phyloP scores from a whole-genome alignment of 495 filamentous ascomycete genomes.

The Barbatosphaeria neglecta region DNA sequence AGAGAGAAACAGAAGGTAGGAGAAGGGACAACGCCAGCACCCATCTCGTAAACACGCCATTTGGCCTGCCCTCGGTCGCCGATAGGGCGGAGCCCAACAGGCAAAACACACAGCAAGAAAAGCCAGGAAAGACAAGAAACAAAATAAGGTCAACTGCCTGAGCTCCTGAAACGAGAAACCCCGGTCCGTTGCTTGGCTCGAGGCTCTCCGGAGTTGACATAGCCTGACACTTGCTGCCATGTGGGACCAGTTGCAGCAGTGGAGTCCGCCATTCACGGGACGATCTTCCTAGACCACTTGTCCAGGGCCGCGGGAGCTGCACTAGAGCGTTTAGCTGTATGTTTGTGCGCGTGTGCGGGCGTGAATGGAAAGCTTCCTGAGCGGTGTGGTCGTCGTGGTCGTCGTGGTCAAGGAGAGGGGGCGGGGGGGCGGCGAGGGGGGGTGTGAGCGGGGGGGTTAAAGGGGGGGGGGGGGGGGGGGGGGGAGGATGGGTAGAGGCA shows the following conservation, averaged over 20 bases:
- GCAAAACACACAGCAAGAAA: no score
- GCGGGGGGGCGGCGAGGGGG: no score
- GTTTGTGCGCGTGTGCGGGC: not conserved
- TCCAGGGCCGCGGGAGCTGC: not conserved
- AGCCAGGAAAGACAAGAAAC: no score
- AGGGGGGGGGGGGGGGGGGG: no score
- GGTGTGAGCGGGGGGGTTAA: no score
- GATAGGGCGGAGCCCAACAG: not conserved
- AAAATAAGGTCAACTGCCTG: no score
- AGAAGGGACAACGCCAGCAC: no score
- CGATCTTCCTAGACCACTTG: not conserved
- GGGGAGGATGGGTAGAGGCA: no score
- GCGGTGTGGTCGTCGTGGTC: not conserved
- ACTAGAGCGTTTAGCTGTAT: not conserved
- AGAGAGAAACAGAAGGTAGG: no score
- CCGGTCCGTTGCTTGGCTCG: slow-evolving; percentile 4
- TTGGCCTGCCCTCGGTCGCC: not conserved
- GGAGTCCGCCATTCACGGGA: not conserved
- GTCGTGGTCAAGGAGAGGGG: no score
- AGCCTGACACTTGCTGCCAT: slow-evolving; percentile 17
- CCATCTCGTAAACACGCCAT: no score
- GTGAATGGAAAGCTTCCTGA: not conserved
- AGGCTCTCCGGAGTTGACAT: slow-evolving; percentile 13
- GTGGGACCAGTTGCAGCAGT: slow-evolving; percentile 9
- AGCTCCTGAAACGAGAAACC: not conserved